phyloP scores from a whole-genome alignment of 352 stramenopile species.

The Aphanomyces stellatus region DNA sequence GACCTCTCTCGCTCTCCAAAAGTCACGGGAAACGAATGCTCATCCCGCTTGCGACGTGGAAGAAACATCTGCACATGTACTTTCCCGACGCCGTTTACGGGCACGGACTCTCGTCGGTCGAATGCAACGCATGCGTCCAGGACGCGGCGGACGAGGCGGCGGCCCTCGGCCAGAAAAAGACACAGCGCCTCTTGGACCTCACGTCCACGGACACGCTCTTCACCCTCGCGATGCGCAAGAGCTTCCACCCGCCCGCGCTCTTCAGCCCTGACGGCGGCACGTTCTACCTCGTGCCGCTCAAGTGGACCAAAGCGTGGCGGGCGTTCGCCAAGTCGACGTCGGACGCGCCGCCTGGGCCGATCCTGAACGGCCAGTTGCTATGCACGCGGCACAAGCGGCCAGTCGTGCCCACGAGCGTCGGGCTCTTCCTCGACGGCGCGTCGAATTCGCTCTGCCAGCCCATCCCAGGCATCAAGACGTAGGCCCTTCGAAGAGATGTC shows the following conservation, averaged over 20 bases:
- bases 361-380: conserved; percentile 73
- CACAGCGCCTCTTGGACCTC: conserved; percentile 50
- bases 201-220: conserved; percentile 46
- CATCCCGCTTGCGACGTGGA: conserved; percentile 36
- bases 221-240: conserved; percentile 68
- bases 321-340: conserved; percentile 56
- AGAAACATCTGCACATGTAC: conserved; percentile 44
- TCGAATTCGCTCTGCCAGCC: conserved; percentile 64
- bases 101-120: conserved; percentile 34
- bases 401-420: conserved; percentile 76
- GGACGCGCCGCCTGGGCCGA: conserved; percentile 51
- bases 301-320: conserved; percentile 75
- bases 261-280: conserved; percentile 52
- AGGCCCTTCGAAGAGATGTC: background rate
- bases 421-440: conserved; percentile 73
- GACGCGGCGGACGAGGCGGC: conserved; percentile 47
- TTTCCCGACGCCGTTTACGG: conserved; percentile 46
- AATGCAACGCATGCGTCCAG: conserved; percentile 49
- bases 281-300: conserved; percentile 71
- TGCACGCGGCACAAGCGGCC: conserved; percentile 68
- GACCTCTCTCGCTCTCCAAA: conserved; percentile 49
- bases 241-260: conserved; percentile 62
- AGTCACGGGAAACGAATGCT: conserved; percentile 48
- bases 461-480: conserved; percentile 24
- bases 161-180: conserved; percentile 42